Conservation (phyloP, 257 asterid genomes). For the Eucommia ulmoides region DNA sequence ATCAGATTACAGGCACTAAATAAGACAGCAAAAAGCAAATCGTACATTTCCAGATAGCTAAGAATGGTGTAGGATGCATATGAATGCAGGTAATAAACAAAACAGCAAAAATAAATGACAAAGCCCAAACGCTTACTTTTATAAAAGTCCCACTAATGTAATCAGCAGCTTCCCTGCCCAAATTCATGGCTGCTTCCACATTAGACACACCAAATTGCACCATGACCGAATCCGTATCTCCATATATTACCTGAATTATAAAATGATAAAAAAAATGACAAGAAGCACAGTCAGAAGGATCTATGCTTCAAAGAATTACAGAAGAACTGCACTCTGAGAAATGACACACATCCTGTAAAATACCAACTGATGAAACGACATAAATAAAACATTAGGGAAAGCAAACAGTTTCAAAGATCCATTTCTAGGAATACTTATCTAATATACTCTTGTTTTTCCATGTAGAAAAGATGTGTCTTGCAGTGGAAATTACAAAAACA, state of each 20-base stretch:
- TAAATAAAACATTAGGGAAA: too few relatives aligned
- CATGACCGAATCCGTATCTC: constrained; percentile 99
- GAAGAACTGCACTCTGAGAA: too few relatives aligned
- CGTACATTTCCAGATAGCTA: neutral
- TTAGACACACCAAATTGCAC: constrained; percentile 93
- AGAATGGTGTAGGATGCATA: neutral
- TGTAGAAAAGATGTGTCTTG: too few relatives aligned
- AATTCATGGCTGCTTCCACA: constrained; percentile 83
- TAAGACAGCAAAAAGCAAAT: constrained; percentile 5
- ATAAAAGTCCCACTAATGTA: constrained; percentile 74
- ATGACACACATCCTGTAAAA: too few relatives aligned
- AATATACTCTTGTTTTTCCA: too few relatives aligned
- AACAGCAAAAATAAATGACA: neutral
- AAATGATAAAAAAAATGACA: neutral
- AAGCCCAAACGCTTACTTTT: constrained; percentile 36
- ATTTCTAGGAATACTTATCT: too few relatives aligned
- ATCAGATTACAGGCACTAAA: constrained; percentile 3
- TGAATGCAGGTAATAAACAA: constrained; percentile 3
- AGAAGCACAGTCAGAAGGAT: neutral
- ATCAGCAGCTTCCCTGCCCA: constrained; percentile 98
- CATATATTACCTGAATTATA: constrained; percentile 67
- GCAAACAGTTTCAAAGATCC: too few relatives aligned
- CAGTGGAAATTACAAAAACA: too few relatives aligned
- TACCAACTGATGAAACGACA: too few relatives aligned
- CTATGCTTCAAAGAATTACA: neutral